Conservation (phyloP, 2,329 filamentous ascomycete species). For the Trichoderma atrobrunneum region DNA sequence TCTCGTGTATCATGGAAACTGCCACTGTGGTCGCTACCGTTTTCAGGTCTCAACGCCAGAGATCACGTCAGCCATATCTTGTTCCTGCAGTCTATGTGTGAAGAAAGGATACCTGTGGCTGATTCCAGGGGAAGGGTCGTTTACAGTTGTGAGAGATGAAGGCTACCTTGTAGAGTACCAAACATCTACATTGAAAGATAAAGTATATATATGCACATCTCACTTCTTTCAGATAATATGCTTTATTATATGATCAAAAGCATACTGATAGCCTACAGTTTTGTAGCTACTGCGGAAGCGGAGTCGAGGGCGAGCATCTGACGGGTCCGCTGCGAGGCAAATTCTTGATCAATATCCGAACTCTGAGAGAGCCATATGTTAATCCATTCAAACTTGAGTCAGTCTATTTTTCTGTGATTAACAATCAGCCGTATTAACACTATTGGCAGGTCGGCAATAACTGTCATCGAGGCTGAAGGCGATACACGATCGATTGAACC, state of each 20-base stretch:
- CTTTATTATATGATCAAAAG: background rate
- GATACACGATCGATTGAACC: background rate
- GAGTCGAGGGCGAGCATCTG: constrained; percentile 27
- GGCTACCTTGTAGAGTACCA: constrained; percentile 12
- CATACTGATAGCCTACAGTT: constrained; percentile 24
- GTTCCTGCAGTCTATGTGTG: constrained; percentile 28
- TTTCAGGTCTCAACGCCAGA: constrained; percentile 24
- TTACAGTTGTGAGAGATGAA: constrained; percentile 21
- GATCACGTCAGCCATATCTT: constrained; percentile 19
- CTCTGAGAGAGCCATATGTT: constrained; percentile 23
- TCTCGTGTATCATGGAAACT: constrained; percentile 26
- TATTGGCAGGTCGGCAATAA: background rate
- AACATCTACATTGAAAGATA: constrained; percentile 16
- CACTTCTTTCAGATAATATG: fast-evolving
- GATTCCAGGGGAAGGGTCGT: background rate
- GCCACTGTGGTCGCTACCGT: constrained; percentile 32
- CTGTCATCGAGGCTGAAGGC: background rate
- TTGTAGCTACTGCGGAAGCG: constrained; percentile 29
- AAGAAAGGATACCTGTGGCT: constrained; percentile 33
- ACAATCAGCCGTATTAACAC: background rate
- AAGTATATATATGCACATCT: constrained; percentile 7
- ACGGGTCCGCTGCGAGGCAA: constrained; percentile 25
- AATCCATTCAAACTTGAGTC: constrained; percentile 28
- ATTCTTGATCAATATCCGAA: constrained; percentile 27
- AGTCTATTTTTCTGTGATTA: background rate